Base-by-base conservation (phyloP, 2,329 filamentous ascomycete species). In the Trichoderma harzianum region DNA sequence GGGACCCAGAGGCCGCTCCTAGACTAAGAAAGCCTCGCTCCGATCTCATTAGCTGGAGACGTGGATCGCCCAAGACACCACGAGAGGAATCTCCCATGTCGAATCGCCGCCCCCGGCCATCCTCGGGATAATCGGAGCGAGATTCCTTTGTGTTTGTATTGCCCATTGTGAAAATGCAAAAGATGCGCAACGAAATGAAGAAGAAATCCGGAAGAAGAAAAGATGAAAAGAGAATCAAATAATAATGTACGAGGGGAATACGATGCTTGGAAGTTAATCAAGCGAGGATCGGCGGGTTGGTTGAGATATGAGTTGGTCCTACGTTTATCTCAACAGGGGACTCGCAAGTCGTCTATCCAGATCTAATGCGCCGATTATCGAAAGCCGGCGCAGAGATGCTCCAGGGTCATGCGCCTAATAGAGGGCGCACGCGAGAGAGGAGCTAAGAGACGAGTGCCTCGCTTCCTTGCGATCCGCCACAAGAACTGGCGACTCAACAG, bases 11-110 rank as follows among this genome's bases (percentile, higher is more conserved):
- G 32, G 83, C 76, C 11, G 88, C 75, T 24, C 83, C 84, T 32
- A 89, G 79, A 12, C 87, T 78, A 30, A 81, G 80, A 18, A 89
- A 77, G 51, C 89, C 86, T 10, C 81, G 80, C 24, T 87, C 81
- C 74, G 82, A 84, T 62, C 78, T 73, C 63, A 79, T 79, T 28
- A 75, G 75, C 39, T 76, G 75, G 36, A 76, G 71, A 73, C 73
- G 34, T 61, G 75, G 71, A 34, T 77, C 77, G 2, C 57, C 67
- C 57, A 62, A 62, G 62, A 76, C 75, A 24, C 75, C 74, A 21
- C 76, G 75, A 47, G 60, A 28, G 10, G 75, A 72, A 47, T 78
- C 76, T 28, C 74, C 75, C n/a, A 74, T 73, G 3, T 72, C 70
- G 24, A 74, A 71, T 26, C 64, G 69, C 14, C 72, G 72, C 47